A percentile compares a stretch with the other conserved stretches of the same genome.
Evolutionary conservation across 2,329 filamentous ascomycete species (phyloP).

Genomic region (Calonectria henricotiae): DNA sequence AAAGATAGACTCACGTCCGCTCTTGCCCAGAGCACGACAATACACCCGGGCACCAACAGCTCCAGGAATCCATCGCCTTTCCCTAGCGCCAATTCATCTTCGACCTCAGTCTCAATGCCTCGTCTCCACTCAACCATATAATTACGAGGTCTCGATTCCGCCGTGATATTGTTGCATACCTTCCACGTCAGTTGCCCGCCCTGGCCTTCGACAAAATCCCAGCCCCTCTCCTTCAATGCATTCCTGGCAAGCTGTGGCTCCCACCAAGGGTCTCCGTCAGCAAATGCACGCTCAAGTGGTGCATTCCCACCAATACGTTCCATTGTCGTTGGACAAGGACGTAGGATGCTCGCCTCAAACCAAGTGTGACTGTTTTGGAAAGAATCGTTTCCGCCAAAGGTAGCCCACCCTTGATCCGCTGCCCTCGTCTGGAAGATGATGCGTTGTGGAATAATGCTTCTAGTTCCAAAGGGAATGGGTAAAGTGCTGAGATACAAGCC

Average conservation of each 20-base stretch:
- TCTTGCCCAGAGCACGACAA: not conserved
- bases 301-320: not conserved
- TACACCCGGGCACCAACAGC: not conserved
- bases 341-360: constrained; percentile 4
- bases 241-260: not conserved
- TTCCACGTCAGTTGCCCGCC: constrained; percentile 1
- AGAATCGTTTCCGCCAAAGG: not conserved
- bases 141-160: not conserved
- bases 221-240: not conserved
- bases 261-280: not conserved
- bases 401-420: constrained; percentile 11
- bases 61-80: constrained; percentile 1
- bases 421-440: not conserved
- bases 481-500: not conserved
- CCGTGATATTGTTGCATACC: constrained; percentile 4
- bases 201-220: not conserved
- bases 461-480: not conserved
- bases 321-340: not conserved
- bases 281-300: not conserved
- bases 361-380: constrained; percentile 4
- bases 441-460: not conserved
- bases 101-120: not conserved
- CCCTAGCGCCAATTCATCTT: not conserved
- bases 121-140: not conserved
- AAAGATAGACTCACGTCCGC: not conserved